Conservation (phyloP, 2,329 filamentous ascomycete genomes). For the Boeremia lycopersici region DNA sequence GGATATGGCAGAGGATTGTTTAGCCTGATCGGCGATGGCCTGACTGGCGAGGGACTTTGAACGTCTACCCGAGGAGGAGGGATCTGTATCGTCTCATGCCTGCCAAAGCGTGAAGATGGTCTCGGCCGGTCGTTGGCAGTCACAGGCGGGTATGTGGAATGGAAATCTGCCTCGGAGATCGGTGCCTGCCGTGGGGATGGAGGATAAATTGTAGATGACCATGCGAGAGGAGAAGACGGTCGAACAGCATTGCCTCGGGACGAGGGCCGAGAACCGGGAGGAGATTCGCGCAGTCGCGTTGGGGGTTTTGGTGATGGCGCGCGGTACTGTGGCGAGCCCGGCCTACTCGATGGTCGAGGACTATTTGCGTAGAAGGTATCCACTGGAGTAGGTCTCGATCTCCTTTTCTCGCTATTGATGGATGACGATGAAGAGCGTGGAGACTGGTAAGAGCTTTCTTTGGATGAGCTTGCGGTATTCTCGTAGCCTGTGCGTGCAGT, state of each 20-base stretch:
- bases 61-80: slow-evolving; percentile 41
- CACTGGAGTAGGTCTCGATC: slow-evolving; percentile 25
- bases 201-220: slow-evolving; percentile 24
- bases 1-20: slow-evolving; percentile 52
- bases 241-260: slow-evolving; percentile 32
- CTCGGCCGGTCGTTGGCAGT: slow-evolving; percentile 31
- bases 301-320: slow-evolving; percentile 38
- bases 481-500: slow-evolving; percentile 22
- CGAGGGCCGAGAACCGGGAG: slow-evolving; percentile 33
- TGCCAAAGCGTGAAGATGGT: slow-evolving; percentile 33
- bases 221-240: slow-evolving; percentile 36
- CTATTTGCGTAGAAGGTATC: slow-evolving; percentile 24
- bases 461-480: slow-evolving; percentile 35
- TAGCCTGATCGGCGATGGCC: slow-evolving; percentile 39
- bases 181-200: slow-evolving; percentile 28
- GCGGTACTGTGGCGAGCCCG: slow-evolving; percentile 35
- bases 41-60: slow-evolving; percentile 41
- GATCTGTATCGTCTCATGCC: slow-evolving; percentile 39
- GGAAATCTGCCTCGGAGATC: slow-evolving; percentile 37
- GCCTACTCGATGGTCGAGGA: slow-evolving; percentile 28
- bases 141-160: slow-evolving; percentile 39
- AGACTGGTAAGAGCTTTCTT: slow-evolving; percentile 31
- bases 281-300: slow-evolving; percentile 30
- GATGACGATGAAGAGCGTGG: slow-evolving; percentile 43
- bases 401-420: slow-evolving; percentile 26